phyloP scores from a whole-genome alignment of 331 rosid genomes.

The Acacia pycnantha region DNA sequence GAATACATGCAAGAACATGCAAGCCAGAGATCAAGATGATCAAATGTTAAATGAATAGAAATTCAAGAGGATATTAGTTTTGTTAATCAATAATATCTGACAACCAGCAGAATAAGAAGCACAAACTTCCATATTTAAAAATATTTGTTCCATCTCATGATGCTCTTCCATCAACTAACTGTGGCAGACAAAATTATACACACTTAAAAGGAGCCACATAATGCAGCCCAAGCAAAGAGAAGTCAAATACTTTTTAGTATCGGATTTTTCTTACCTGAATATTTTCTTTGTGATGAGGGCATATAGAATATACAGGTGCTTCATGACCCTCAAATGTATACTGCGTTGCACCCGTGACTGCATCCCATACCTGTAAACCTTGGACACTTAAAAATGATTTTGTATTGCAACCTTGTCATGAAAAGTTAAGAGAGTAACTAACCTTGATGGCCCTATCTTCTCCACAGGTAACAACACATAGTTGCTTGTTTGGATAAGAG shows the following conservation, averaged over 20 bases:
- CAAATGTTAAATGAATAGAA: not conserved
- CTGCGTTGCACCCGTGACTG: slow-evolving; percentile 53
- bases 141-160: not conserved
- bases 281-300: slow-evolving; percentile 75
- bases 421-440: slow-evolving; percentile 35
- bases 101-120: not conserved
- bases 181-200: not conserved
- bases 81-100: not conserved
- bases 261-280: slow-evolving; percentile 50
- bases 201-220: not conserved
- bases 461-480: slow-evolving; percentile 89
- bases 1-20: not conserved
- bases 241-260: not conserved
- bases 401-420: slow-evolving; percentile 22
- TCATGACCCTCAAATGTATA: slow-evolving; percentile 75
- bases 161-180: not conserved
- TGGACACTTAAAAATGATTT: slow-evolving; percentile 19
- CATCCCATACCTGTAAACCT: slow-evolving; percentile 76
- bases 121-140: not conserved
- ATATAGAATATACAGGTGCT: slow-evolving; percentile 67
- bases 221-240: not conserved
- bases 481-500: slow-evolving; percentile 95
- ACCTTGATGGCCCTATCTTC: slow-evolving; percentile 98
- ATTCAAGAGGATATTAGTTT: not conserved
- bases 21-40: not conserved